Percentiles rank a stretch among this genome's conserved stretches.
Evolutionary conservation across 139 green algal genomes (phyloP).

Genomic region (Coccomyxa sp.): DNA sequence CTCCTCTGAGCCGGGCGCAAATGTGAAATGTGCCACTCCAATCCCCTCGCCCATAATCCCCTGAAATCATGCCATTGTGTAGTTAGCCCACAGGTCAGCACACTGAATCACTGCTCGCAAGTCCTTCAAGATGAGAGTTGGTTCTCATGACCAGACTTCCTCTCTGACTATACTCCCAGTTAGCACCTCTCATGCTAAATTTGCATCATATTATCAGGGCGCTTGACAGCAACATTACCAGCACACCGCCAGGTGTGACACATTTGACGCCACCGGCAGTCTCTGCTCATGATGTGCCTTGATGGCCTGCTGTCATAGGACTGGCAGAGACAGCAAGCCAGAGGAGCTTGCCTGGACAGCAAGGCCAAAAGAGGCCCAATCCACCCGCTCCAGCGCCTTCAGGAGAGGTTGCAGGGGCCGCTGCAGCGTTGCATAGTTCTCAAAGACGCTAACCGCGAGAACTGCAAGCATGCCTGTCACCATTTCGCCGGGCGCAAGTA

Average conservation of each 20-base stretch:
- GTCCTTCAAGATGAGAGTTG: not conserved
- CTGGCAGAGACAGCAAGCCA: not conserved
- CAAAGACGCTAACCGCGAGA: constrained; percentile 2
- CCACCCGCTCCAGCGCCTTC: constrained; percentile 4
- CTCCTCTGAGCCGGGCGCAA: not conserved
- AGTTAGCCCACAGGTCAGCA: too few species aligned
- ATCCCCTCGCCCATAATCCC: not conserved
- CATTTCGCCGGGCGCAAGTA: too few species aligned
- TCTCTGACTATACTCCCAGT: not conserved
- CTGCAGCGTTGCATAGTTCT: constrained; percentile 16
- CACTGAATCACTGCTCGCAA: not conserved
- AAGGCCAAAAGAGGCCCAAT: constrained; percentile 6
- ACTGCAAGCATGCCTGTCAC: not conserved
- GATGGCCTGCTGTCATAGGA: too few species aligned
- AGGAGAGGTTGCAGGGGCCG: not conserved
- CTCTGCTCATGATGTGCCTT: too few species aligned
- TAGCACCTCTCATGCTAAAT: not conserved
- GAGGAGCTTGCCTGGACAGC: not conserved
- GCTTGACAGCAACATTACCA: too few species aligned
- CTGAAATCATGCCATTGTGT: too few species aligned
- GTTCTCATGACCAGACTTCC: not conserved
- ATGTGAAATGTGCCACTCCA: not conserved
- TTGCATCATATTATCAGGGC: too few species aligned
- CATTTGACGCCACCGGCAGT: too few species aligned
- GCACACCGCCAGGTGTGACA: too few species aligned